A percentile compares a stretch with the other conserved stretches of the same genome.
phyloP scores from a whole-genome alignment of 805 yeast genomes.

The Torulaspora indica region DNA sequence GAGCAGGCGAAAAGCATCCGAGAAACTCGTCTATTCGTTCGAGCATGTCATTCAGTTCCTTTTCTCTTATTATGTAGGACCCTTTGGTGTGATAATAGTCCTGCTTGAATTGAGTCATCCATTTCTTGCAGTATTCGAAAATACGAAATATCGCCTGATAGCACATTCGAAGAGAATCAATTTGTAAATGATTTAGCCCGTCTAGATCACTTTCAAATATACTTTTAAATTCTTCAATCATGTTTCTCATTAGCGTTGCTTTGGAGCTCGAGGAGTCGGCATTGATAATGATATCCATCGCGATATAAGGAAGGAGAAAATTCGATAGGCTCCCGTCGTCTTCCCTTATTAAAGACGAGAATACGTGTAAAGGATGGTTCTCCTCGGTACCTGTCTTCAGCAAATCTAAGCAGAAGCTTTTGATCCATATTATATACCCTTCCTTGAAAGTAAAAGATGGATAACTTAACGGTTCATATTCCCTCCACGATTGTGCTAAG shows the following conservation, averaged over 20 bases:
- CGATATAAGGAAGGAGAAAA: constrained; percentile 71
- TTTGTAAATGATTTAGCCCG: constrained; percentile 45
- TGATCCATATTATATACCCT: constrained; percentile 68
- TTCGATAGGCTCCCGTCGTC: constrained; percentile 67
- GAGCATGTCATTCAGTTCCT: constrained; percentile 25
- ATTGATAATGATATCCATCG: constrained; percentile 56
- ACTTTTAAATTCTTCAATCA: constrained; percentile 54
- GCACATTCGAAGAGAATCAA: constrained; percentile 59
- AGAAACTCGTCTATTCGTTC: constrained; percentile 46
- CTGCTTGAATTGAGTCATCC: constrained; percentile 49
- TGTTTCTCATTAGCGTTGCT: constrained; percentile 39
- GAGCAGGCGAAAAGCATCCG: constrained; percentile 53
- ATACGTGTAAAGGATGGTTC: constrained; percentile 52
- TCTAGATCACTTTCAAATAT: constrained; percentile 50
- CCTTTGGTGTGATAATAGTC: constrained; percentile 30
- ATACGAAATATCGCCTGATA: constrained; percentile 72
- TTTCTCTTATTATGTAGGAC: constrained; percentile 28
- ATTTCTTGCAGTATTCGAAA: constrained; percentile 76
- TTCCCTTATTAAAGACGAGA: constrained; percentile 59
- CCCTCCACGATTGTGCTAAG: constrained; percentile 49
- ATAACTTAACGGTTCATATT: constrained; percentile 45
- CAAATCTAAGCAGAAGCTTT: constrained; percentile 61
- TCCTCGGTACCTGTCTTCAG: constrained; percentile 40
- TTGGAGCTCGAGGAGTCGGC: constrained; percentile 42
- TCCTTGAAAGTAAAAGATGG: constrained; percentile 60